A percentile compares a stretch with the other conserved stretches of the same genome.
Conservation (phyloP, 306 rosid species). For the Casuarina glauca region DNA sequence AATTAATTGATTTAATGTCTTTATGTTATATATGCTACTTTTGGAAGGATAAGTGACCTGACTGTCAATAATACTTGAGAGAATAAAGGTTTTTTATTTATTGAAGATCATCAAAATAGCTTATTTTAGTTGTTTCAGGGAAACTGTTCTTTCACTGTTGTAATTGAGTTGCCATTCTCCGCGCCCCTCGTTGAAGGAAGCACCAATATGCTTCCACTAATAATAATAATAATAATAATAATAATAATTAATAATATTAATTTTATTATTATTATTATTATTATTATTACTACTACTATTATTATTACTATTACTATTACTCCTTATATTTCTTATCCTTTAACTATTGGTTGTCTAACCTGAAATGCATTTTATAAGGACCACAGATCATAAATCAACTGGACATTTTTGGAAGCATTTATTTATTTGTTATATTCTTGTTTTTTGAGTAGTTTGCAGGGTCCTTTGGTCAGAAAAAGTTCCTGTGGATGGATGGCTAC, state of each 20-base stretch:
- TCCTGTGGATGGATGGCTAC: slow-evolving; percentile 56
- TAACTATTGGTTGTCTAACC: slow-evolving; percentile 2
- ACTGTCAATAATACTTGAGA: background rate
- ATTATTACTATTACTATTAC: background rate
- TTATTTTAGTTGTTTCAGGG: background rate
- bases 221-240: background rate
- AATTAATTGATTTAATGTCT: background rate
- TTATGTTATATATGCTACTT: background rate
- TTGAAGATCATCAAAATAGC: background rate
- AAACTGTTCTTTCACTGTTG: background rate
- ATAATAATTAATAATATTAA: too few relatives aligned
- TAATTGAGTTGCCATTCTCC: background rate
- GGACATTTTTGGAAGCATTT: slow-evolving; percentile 16
- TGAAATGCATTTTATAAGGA: slow-evolving; percentile 12
- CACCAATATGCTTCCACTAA: background rate
- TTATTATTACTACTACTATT: too few relatives aligned
- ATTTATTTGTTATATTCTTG: slow-evolving; percentile 15
- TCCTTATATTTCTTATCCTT: background rate
- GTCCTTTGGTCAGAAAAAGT: slow-evolving; percentile 57
- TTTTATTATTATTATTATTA: too few relatives aligned
- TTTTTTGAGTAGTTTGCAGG: slow-evolving; percentile 63
- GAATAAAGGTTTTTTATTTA: background rate
- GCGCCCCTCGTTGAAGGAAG: background rate
- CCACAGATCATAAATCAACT: slow-evolving; percentile 13
- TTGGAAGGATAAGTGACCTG: background rate